Evolutionary conservation across 2,329 filamentous ascomycete species (phyloP), one percentile per base, ranked within the genome.

Genomic region (Arthrobotrys iridis): DNA sequence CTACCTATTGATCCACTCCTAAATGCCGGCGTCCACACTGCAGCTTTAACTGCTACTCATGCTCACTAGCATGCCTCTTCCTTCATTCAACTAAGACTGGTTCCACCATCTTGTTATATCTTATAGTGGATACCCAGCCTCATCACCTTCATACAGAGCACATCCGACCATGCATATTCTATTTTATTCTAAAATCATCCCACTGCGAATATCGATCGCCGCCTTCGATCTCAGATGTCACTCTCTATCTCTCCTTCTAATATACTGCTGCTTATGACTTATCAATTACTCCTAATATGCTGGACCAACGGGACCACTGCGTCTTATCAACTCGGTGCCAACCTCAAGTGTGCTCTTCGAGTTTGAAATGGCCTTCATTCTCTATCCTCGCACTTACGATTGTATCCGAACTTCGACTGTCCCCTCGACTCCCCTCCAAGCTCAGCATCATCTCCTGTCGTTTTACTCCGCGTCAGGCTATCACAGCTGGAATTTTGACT

Each of bases 1-100:
- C 18, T 46, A 13, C n/a, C 37, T 0, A 64, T 74, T 24, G 70
- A 74, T n/a, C 62, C 70, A 20, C 70, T 74, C 18, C 26, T 74
- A 26, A 74, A 63, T 10, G 15, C 45, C 26, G 40, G 43, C 15
- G 8, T 74, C 20, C 45, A 62, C 13, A 10, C 28, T 33, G 58
- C 28, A 10, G n/a, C 41, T 46, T n/a, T 45, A 22, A 57, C 62
- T 11, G 55, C 45, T 13, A 46, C 55, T 30, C 62, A 57, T 24
- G 59, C 46, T 24, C 55, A 74, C 41, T 74, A 63, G 37, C 6
- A n/a, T 11, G 11, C 10, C 46, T 41, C n/a, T 41, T 0, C 3
- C 30, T 40, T 15, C 18, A 22, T 28, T 48, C 15, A 11, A 11
- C 11, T 24, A 46, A 2, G 7, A 33, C 13, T 2, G 13, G 24